Evolutionary conservation across 441 rosid species (phyloP), one percentile per base, ranked within the genome.

Genomic region (Rhodomyrtus psidioides): DNA sequence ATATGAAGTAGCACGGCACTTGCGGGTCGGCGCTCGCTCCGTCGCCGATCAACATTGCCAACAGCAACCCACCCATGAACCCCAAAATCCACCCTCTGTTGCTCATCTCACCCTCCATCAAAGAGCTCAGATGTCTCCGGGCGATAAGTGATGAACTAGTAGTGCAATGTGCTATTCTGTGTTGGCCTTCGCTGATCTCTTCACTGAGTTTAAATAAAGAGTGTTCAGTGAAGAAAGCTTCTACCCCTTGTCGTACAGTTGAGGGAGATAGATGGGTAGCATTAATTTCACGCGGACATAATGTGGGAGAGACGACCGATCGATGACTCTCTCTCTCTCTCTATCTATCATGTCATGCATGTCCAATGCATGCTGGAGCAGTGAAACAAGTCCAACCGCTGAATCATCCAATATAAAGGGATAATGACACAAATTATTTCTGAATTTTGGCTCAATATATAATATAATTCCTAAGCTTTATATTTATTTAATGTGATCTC

Each of bases 1-100:
- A 94, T 59, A 93, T 83, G 82, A 93, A 94, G 90, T 91, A 93
- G 83, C 96, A 92, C 53, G 96, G 96, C 58, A 89, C 95, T 83
- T 94, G 96, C 2, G 93, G 93, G 39, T 83, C 90, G 30, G 89
- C 91, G 54, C 51, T 85, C 49, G 56, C 86, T 28, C 88, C 90
- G 75, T 58, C 60, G 55, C 74, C 6, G 39, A 4, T 42, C 87
- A 88, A 86, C 74, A 83, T 34, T 86, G 88, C 76, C 81, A 86
- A 81, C 84, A 86, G 12, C 82, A 89, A 81, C 84, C 88, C 82
- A 39, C 79, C 12, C 49, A 39, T 1, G 49, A 70, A 70, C 0
- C 79, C 16, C 49, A 39, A 3, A 19, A 21, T 16, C 79, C 79
- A 70, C 49, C n/a, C 79, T 70, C 79, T 70, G 49, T 44, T 21